Conservation (phyloP, 306 rosid species). For the Styphnolobium japonicum region DNA sequence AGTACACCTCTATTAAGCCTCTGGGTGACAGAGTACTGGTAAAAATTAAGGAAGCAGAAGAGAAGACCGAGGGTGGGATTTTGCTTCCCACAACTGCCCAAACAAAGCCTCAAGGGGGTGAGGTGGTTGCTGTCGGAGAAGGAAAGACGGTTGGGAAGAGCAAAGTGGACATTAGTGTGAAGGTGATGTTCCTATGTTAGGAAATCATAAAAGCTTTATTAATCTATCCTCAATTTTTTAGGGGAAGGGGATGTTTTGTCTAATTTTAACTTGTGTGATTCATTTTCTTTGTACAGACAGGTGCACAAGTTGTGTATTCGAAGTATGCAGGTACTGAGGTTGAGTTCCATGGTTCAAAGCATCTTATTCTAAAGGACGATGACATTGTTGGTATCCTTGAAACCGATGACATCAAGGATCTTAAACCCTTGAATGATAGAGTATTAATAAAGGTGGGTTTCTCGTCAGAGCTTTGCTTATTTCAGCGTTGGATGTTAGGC, state of each 20-base stretch:
- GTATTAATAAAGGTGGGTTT: conserved; percentile 72
- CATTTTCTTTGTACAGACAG: conserved; percentile 40
- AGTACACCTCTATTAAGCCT: conserved; percentile 82
- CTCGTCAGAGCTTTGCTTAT: neutral
- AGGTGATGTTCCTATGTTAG: conserved; percentile 39
- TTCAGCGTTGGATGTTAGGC: neutral
- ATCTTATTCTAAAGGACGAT: conserved; percentile 83
- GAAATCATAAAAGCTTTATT: neutral
- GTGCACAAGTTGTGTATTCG: conserved; percentile 76
- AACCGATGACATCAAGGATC: conserved; percentile 76
- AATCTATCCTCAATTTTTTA: neutral
- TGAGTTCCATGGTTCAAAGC: conserved; percentile 78
- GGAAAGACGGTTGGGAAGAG: conserved; percentile 67
- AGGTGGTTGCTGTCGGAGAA: conserved; percentile 87
- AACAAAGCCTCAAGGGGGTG: conserved; percentile 88
- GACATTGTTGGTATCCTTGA: conserved; percentile 83
- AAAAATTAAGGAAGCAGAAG: conserved; percentile 64
- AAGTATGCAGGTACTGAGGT: conserved; percentile 84
- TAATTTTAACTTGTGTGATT: neutral
- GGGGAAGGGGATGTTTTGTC: neutral
- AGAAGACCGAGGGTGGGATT: conserved; percentile 75
- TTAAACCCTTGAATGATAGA: conserved; percentile 78
- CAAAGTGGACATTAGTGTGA: conserved; percentile 62
- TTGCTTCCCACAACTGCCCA: conserved; percentile 80
- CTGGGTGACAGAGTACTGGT: conserved; percentile 79